These are phyloP conservation scores for Jimgerdemannia lactiflua DNA, from an alignment of 192 early-diverging fungal species.

Conservation along the genomic window DNA sequence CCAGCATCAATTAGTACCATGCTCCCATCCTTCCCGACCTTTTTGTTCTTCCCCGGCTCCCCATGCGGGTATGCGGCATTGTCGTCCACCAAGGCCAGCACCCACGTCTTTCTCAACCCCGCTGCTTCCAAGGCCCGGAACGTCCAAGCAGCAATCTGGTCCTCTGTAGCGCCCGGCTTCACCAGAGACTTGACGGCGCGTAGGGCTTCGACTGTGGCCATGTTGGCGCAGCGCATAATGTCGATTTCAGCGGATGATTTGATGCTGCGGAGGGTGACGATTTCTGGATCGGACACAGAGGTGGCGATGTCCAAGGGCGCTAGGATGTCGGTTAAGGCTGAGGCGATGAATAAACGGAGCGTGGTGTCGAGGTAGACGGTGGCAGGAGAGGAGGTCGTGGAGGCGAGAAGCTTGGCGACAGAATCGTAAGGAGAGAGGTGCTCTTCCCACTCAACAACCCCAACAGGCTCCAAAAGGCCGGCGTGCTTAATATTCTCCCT, in stretches of 20 bases:
- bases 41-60: constrained; percentile 29
- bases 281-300: constrained; percentile 25
- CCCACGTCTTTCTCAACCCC: constrained; percentile 34
- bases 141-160: constrained; percentile 33
- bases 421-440: constrained; percentile 36
- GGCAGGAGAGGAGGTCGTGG: not conserved
- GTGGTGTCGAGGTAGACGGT: constrained; percentile 36
- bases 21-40: constrained; percentile 16
- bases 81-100: constrained; percentile 39
- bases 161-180: constrained; percentile 27
- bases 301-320: not conserved
- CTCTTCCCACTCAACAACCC: constrained; percentile 40
- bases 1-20: constrained; percentile 49
- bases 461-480: constrained; percentile 13
- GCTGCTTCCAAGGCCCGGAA: constrained; percentile 22
- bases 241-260: constrained; percentile 44
- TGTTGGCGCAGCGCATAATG: constrained; percentile 45
- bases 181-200: constrained; percentile 34
- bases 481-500: constrained; percentile 21
- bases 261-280: constrained; percentile 34
- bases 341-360: constrained; percentile 42
- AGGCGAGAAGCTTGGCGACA: constrained; percentile 17
- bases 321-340: constrained; percentile 24
- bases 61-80: constrained; percentile 51
- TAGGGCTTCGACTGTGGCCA: constrained; percentile 39